Conservation (phyloP, 768 basidiomycete genomes). For the Tulasnella sp. region DNA sequence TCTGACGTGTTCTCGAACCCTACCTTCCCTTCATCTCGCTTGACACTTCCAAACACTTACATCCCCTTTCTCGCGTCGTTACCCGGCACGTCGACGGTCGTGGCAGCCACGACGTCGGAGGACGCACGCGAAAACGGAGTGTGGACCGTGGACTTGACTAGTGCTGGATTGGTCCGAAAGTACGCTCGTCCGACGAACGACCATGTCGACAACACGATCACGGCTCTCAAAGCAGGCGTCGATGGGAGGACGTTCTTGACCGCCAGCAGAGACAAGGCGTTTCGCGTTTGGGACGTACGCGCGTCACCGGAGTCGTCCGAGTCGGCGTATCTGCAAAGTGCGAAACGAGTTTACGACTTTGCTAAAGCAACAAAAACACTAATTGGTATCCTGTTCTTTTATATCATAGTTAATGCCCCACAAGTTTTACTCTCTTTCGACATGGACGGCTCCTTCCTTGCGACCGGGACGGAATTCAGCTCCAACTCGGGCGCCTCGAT, state of each 20-base stretch:
- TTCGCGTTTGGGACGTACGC: conserved; percentile 68
- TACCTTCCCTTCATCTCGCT: neutral
- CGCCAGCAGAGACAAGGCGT: conserved; percentile 57
- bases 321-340: conserved; percentile 45
- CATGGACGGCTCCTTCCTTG: conserved; percentile 61
- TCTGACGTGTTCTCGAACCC: neutral
- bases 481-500: conserved; percentile 66
- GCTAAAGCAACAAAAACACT: too few relatives aligned
- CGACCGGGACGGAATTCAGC: conserved; percentile 71
- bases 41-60: neutral
- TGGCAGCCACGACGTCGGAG: neutral
- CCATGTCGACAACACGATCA: neutral
- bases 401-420: neutral
- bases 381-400: too few relatives aligned
- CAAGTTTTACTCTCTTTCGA: conserved; percentile 28
- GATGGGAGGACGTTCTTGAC: conserved; percentile 35
- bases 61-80: neutral
- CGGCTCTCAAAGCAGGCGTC: neutral
- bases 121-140: neutral
- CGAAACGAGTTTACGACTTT: too few relatives aligned
- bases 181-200: neutral
- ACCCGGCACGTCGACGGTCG: neutral
- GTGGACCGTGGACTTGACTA: neutral
- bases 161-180: neutral
- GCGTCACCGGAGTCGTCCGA: conserved; percentile 29